phyloP scores from a whole-genome alignment of 345 rosid genomes.

The Streptanthus diversifolius region DNA sequence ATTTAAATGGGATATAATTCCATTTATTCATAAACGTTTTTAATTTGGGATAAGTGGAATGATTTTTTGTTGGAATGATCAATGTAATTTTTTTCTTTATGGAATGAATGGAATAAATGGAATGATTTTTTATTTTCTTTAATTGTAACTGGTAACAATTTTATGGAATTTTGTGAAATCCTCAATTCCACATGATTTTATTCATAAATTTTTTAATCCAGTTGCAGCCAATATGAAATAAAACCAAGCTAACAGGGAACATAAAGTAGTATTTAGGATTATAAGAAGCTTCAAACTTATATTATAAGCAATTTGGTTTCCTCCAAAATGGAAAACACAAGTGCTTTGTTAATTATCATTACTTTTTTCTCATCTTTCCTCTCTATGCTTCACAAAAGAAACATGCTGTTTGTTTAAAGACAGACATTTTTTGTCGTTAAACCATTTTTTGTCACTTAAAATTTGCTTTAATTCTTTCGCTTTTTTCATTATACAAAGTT shows the following conservation, averaged over 20 bases:
- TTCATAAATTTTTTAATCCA: too few species aligned
- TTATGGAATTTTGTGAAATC: too few species aligned
- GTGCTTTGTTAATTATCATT: slow-evolving; percentile 24
- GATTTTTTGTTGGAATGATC: too few species aligned
- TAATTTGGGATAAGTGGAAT: too few species aligned
- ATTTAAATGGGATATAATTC: too few species aligned
- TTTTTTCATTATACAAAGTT: not conserved
- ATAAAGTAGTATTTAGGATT: slow-evolving; percentile 23
- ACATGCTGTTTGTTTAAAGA: slow-evolving; percentile 34
- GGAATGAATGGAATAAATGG: too few species aligned
- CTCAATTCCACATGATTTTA: too few species aligned
- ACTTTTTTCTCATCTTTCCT: slow-evolving; percentile 5
- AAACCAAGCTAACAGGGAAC: slow-evolving; percentile 19
- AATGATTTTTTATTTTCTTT: too few species aligned
- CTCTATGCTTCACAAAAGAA: slow-evolving; percentile 15
- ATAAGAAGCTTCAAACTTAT: slow-evolving; percentile 12
- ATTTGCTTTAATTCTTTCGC: not conserved
- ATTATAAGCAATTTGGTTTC: slow-evolving; percentile 28
- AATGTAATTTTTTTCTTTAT: too few species aligned
- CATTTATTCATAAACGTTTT: too few species aligned
- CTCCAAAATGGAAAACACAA: slow-evolving; percentile 35
- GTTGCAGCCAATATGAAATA: not conserved
- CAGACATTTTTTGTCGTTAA: slow-evolving; percentile 29
- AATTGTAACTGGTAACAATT: too few species aligned
- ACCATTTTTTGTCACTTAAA: slow-evolving; percentile 3